A percentile compares a stretch with the other conserved stretches of the same genome.
These are phyloP conservation scores for Emergomyces pasteurianus DNA, from an alignment of 2,329 filamentous ascomycete species.

Conservation along the genomic window DNA sequence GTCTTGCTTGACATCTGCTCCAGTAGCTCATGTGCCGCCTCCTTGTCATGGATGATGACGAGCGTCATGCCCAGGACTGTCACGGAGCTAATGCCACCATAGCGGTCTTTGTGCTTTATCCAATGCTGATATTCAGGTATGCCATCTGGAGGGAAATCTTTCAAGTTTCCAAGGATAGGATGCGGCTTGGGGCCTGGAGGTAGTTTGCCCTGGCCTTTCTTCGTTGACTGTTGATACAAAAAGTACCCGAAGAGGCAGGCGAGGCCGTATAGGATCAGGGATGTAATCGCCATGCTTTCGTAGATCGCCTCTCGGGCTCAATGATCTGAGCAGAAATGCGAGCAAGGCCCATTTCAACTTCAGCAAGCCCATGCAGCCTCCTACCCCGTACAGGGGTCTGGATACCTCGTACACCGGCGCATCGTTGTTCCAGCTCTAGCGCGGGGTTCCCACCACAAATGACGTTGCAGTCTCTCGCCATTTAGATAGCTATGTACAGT, in stretches of 20 bases:
- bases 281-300: neutral
- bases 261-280: neutral
- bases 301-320: neutral
- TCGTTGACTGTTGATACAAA: constrained; percentile 1
- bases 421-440: neutral
- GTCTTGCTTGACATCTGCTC: constrained; percentile 17
- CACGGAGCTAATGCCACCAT: constrained; percentile 30
- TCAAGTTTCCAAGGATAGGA: constrained; percentile 40
- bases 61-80: constrained; percentile 26
- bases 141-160: constrained; percentile 34
- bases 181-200: constrained; percentile 41
- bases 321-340: no score
- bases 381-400: neutral
- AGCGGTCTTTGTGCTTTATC: constrained; percentile 32
- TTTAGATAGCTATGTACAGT: no score
- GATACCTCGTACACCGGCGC: neutral
- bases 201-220: constrained; percentile 13
- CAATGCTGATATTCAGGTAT: constrained; percentile 33
- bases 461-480: no score
- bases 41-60: constrained; percentile 25
- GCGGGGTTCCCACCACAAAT: neutral
- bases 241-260: neutral
- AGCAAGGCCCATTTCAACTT: no score
- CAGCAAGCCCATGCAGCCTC: no score
- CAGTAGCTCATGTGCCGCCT: constrained; percentile 24